Conservation (phyloP, 495 filamentous ascomycete genomes). For the Trypethelium eluteriae region DNA sequence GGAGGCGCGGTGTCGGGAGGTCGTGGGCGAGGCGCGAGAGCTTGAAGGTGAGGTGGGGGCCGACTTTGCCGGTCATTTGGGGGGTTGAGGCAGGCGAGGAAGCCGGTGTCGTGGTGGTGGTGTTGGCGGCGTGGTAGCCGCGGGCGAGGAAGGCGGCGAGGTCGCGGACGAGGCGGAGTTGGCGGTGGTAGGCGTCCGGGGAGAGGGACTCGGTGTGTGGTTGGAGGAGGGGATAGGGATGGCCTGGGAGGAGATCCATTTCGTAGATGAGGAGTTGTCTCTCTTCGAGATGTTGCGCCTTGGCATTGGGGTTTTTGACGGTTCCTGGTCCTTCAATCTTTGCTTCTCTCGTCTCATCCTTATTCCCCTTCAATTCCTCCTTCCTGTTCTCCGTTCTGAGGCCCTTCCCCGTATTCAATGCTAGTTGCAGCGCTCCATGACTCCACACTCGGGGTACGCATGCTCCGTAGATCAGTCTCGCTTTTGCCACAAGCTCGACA, state of each 20-base stretch:
- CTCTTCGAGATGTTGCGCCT: too few relatives aligned
- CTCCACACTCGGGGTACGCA: conserved; percentile 32
- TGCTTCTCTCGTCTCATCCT: not conserved
- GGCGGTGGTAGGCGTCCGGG: conserved; percentile 18
- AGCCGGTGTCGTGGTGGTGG: not conserved
- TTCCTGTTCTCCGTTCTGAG: too few relatives aligned
- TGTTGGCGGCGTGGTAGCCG: conserved; percentile 28
- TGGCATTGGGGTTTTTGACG: too few relatives aligned
- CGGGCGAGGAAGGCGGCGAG: conserved; percentile 40
- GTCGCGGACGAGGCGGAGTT: conserved; percentile 37
- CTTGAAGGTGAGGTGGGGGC: conserved; percentile 23
- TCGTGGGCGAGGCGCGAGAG: conserved; percentile 33
- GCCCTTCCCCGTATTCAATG: not conserved
- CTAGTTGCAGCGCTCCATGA: not conserved
- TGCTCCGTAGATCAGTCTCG: conserved; percentile 34
- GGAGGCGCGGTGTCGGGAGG: conserved; percentile 36
- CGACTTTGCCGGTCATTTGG: conserved; percentile 25
- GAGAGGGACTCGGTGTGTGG: conserved; percentile 13
- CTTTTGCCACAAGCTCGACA: conserved; percentile 35
- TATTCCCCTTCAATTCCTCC: conserved; percentile 1
- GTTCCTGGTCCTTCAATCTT: conserved; percentile 20
- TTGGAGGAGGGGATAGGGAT: conserved; percentile 35
- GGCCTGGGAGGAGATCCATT: conserved; percentile 39
- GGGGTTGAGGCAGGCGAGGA: not conserved
- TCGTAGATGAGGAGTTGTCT: conserved; percentile 34